A percentile compares a stretch with the other conserved stretches of the same genome.
Conservation (phyloP, 257 asterid genomes). For the Nicotiana knightiana region DNA sequence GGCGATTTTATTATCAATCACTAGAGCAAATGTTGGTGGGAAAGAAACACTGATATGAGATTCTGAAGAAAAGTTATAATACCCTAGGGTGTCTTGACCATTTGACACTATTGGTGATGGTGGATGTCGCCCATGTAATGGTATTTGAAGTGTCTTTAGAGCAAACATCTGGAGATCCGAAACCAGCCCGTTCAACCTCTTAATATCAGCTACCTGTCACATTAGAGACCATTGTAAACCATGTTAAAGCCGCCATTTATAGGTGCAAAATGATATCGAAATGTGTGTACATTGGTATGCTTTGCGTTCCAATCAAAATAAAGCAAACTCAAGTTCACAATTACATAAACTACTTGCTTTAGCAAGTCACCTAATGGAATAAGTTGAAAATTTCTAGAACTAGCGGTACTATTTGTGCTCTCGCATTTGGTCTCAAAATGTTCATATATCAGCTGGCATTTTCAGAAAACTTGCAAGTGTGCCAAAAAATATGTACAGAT, state of each 20-base stretch:
- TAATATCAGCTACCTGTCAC: slow-evolving; percentile 73
- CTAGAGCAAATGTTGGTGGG: neutral
- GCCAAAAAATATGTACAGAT: neutral
- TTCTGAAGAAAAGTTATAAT: slow-evolving; percentile 5
- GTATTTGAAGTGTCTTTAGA: slow-evolving; percentile 74
- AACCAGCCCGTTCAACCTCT: slow-evolving; percentile 77
- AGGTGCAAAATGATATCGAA: neutral
- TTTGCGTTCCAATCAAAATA: neutral
- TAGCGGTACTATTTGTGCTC: neutral
- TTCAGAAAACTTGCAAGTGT: neutral
- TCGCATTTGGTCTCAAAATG: neutral
- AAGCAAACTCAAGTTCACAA: neutral
- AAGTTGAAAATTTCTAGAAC: neutral
- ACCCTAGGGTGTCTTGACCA: slow-evolving; percentile 43
- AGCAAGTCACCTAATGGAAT: neutral
- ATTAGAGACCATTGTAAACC: neutral
- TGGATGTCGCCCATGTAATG: slow-evolving; percentile 85
- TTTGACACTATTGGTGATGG: slow-evolving; percentile 58
- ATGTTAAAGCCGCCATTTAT: neutral
- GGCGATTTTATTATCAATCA: neutral
- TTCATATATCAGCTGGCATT: neutral
- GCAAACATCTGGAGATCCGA: slow-evolving; percentile 97
- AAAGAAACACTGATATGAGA: neutral
- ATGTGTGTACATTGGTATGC: neutral
- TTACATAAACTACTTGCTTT: neutral